Conservation (phyloP, 148 eudicot genomes). For the Spergularia bocconei region DNA sequence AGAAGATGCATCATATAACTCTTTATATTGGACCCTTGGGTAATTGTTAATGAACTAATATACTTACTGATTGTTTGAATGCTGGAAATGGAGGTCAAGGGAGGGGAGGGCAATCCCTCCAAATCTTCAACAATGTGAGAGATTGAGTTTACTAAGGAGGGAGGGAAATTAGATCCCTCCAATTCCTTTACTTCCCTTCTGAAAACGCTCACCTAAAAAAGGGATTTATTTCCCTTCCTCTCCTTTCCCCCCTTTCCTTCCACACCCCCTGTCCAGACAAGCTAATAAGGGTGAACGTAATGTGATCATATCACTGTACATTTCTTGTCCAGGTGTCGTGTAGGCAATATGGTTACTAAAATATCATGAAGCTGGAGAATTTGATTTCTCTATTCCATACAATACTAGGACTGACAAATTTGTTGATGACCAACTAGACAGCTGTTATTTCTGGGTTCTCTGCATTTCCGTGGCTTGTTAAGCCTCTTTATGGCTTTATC, state of each 20-base stretch:
- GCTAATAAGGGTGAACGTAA: not conserved
- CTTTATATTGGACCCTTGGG: not conserved
- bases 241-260: no score
- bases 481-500: slow-evolving; percentile 96
- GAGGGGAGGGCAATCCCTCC: no score
- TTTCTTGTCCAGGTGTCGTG: slow-evolving; percentile 5
- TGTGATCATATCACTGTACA: not conserved
- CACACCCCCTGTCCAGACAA: no score
- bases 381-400: slow-evolving; percentile 6
- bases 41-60: not conserved
- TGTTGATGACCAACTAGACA: slow-evolving; percentile 68
- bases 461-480: slow-evolving; percentile 93
- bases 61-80: not conserved
- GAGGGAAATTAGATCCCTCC: no score
- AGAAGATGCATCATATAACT: not conserved
- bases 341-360: not conserved
- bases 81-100: no score
- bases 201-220: no score
- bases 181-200: no score
- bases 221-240: no score
- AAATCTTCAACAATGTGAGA: no score
- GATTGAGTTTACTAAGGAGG: no score
- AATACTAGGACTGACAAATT: slow-evolving; percentile 35
- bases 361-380: not conserved
- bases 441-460: slow-evolving; percentile 94